phyloP scores from a whole-genome alignment of 2,329 filamentous ascomycete genomes.

The Penicillium brevicompactum region DNA sequence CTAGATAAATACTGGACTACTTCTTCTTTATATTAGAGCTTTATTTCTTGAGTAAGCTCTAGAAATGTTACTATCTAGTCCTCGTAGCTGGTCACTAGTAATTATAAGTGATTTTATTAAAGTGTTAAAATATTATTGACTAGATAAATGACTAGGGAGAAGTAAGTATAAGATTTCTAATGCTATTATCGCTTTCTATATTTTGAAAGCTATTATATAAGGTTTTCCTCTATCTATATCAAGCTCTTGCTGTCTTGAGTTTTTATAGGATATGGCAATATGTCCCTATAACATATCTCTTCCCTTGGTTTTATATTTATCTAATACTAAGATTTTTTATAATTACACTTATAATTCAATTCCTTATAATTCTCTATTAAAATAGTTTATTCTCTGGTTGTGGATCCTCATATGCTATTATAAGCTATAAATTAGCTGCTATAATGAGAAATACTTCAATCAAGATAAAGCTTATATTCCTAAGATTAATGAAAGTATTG shows the following conservation, averaged over 20 bases:
- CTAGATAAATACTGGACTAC: constrained; percentile 21
- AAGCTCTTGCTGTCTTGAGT: constrained; percentile 20
- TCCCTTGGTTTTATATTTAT: constrained; percentile 22
- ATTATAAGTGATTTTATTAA: constrained; percentile 12
- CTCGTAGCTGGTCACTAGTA: constrained; percentile 19
- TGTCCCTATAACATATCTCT: constrained; percentile 10
- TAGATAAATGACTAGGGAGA: constrained; percentile 18
- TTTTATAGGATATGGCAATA: constrained; percentile 27
- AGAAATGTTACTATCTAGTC: constrained; percentile 11
- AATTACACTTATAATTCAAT: constrained; percentile 21
- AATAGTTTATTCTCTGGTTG: constrained; percentile 25
- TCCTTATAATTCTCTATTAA: constrained; percentile 19
- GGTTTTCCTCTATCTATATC: constrained; percentile 28
- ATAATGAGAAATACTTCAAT: constrained; percentile 21
- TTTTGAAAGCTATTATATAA: constrained; percentile 26
- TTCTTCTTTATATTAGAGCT: constrained; percentile 20
- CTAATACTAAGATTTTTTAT: constrained; percentile 18
- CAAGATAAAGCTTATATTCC: background rate
- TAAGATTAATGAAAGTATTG: constrained; percentile 21
- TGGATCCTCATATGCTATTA: constrained; percentile 19
- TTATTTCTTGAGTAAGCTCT: constrained; percentile 8
- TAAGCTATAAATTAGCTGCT: constrained; percentile 19
- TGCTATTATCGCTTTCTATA: constrained; percentile 21
- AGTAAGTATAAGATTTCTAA: constrained; percentile 17
- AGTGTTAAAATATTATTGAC: background rate